A percentile compares a stretch with the other conserved stretches of the same genome.
Conservation (phyloP, 306 rosid species). For the Carpinus fangiana region DNA sequence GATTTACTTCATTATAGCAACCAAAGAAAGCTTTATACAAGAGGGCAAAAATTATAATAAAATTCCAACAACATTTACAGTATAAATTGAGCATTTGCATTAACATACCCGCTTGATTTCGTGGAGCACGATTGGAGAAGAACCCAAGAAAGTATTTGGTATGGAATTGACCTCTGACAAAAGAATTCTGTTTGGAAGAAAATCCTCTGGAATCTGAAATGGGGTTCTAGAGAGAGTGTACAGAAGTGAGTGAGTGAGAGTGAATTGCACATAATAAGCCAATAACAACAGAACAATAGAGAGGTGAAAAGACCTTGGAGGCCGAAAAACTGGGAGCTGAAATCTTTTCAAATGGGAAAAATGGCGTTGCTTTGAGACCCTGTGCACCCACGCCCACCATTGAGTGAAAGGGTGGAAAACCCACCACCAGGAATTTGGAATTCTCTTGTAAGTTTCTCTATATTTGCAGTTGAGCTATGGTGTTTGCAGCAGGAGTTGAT, state of each 20-base stretch:
- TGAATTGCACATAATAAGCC: neutral
- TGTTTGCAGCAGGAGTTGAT: constrained; percentile 10
- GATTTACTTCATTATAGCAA: neutral
- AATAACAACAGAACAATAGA: neutral
- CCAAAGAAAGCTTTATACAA: neutral
- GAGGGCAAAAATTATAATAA: neutral
- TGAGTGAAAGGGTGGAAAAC: constrained; percentile 28
- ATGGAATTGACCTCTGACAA: constrained; percentile 58
- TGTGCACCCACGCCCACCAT: constrained; percentile 65
- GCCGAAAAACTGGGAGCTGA: constrained; percentile 38
- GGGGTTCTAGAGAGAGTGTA: constrained; percentile 34
- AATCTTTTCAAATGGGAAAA: constrained; percentile 28
- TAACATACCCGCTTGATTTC: constrained; percentile 50
- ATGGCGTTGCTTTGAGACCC: constrained; percentile 29
- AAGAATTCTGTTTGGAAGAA: constrained; percentile 55
- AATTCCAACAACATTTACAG: neutral
- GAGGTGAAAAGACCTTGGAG: constrained; percentile 41
- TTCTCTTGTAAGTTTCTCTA: neutral
- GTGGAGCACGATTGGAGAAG: constrained; percentile 35
- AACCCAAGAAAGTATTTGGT: constrained; percentile 40
- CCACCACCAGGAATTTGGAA: constrained; percentile 5
- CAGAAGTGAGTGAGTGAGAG: constrained; percentile 6
- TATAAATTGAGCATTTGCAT: neutral
- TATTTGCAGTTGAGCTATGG: constrained; percentile 19
- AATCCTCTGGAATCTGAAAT: constrained; percentile 45